These are phyloP conservation scores for Lolium perenne DNA, from an alignment of 176 grass and related monocot species.

Conservation along the genomic window DNA sequence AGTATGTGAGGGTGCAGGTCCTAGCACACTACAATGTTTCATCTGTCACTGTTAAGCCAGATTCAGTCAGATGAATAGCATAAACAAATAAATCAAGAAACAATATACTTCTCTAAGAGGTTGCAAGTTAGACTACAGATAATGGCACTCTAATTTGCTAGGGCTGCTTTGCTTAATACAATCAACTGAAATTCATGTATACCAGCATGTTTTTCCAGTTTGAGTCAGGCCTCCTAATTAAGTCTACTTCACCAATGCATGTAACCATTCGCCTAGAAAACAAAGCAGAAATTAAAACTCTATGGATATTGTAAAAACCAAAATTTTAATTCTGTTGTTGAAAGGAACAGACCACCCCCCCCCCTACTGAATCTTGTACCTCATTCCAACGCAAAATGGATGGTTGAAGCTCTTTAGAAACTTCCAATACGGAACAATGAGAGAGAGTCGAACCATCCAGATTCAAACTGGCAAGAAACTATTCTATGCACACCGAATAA, in stretches of 20 bases:
- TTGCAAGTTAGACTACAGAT: too few species aligned
- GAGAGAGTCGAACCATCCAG: constrained; percentile 13
- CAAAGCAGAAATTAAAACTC: constrained; percentile 28
- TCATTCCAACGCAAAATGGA: constrained; percentile 75
- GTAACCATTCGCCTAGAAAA: constrained; percentile 70
- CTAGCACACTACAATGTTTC: not conserved
- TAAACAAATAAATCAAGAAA: not conserved
- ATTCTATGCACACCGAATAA: too few species aligned
- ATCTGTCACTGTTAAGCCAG: not conserved
- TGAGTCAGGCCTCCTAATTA: constrained; percentile 81
- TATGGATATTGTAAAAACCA: not conserved
- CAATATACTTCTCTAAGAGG: not conserved
- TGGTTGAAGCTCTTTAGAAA: constrained; percentile 68
- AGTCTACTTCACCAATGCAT: constrained; percentile 74
- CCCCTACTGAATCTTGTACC: constrained; percentile 77
- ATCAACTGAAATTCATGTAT: too few species aligned
- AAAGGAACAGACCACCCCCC: constrained; percentile 61
- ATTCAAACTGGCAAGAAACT: not conserved
- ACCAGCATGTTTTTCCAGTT: constrained; percentile 50
- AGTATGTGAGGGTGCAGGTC: not conserved
- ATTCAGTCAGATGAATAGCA: not conserved
- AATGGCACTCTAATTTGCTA: too few species aligned
- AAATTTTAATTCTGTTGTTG: not conserved
- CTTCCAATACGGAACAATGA: constrained; percentile 36
- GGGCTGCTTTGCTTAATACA: too few species aligned